Evolutionary conservation across 768 basidiomycete genomes (phyloP).

Genomic region (Termitomyces sp.): DNA sequence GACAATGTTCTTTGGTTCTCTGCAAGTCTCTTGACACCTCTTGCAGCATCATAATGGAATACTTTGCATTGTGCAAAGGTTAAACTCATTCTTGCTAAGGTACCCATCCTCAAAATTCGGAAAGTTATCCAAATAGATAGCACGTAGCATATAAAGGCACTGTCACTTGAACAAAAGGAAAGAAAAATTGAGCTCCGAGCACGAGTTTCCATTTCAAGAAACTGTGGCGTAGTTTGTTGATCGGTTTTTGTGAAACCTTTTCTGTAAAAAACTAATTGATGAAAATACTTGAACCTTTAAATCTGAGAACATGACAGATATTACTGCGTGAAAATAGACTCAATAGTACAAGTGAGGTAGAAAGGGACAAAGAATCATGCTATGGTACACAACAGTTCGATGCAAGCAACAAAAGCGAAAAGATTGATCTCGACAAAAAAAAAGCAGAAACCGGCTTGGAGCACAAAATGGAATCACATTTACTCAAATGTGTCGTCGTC

Average conservation of each 20-base stretch:
- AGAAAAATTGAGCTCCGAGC: background rate
- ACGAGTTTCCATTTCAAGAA: background rate
- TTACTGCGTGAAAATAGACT: background rate
- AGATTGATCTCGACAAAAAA: background rate
- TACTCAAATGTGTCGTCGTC: constrained; percentile 29
- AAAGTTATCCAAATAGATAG: too few species aligned
- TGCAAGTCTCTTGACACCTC: too few species aligned
- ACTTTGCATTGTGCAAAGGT: too few species aligned
- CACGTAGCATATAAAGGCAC: too few species aligned
- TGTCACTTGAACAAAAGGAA: too few species aligned
- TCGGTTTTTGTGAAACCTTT: background rate
- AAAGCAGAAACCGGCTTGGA: background rate
- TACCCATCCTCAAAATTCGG: too few species aligned
- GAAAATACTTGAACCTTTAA: background rate
- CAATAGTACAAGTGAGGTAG: background rate
- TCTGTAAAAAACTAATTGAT: background rate
- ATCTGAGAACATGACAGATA: background rate
- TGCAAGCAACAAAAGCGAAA: constrained; percentile 1
- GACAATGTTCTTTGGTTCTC: too few species aligned
- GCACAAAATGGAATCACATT: background rate
- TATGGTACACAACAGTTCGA: background rate
- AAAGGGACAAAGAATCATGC: background rate
- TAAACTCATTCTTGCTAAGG: too few species aligned
- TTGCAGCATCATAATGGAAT: too few species aligned
- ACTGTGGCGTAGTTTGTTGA: background rate